A percentile compares a stretch with the other conserved stretches of the same genome.
phyloP scores from a whole-genome alignment of 2,329 filamentous ascomycete genomes.

The Ilyonectria sp. region DNA sequence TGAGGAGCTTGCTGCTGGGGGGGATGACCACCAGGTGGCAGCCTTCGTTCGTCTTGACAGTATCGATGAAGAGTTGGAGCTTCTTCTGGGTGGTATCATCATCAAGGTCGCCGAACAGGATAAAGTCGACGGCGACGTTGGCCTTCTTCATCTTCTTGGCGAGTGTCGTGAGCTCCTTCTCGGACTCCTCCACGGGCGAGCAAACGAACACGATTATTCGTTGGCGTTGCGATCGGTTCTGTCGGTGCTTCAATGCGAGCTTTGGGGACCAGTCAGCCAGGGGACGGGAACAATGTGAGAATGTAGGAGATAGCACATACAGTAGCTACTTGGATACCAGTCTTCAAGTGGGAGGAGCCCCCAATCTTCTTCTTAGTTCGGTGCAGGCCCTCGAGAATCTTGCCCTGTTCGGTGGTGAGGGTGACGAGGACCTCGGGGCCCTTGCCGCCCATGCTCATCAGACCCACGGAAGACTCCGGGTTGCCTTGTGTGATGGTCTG shows the following conservation, averaged over 20 bases:
- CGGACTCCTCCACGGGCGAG: slow-evolving; percentile 90
- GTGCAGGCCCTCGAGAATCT: slow-evolving; percentile 92
- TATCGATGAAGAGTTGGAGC: slow-evolving; percentile 92
- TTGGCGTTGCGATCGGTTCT: slow-evolving; percentile 97
- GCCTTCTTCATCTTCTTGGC: slow-evolving; percentile 99
- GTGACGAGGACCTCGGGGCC: slow-evolving; percentile 98
- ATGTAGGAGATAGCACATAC: slow-evolving; percentile 68
- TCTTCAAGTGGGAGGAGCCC: slow-evolving; percentile 89
- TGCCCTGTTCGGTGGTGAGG: slow-evolving; percentile 95
- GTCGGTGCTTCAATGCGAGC: slow-evolving; percentile 97
- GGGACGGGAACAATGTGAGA: neutral
- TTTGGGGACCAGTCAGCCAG: slow-evolving; percentile 57
- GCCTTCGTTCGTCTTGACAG: slow-evolving; percentile 91
- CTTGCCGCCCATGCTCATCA: slow-evolving; percentile 99
- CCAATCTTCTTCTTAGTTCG: slow-evolving; percentile 92
- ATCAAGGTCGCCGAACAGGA: slow-evolving; percentile 94
- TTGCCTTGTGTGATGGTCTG: slow-evolving; percentile 95
- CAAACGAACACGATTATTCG: slow-evolving; percentile 98
- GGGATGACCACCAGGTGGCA: slow-evolving; percentile 93
- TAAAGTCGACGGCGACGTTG: slow-evolving; percentile 93
- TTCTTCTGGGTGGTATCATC: slow-evolving; percentile 92
- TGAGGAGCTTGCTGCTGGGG: slow-evolving; percentile 91
- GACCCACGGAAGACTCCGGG: slow-evolving; percentile 94
- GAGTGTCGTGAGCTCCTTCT: slow-evolving; percentile 89
- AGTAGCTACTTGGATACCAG: slow-evolving; percentile 93